Base-by-base conservation (phyloP, 1,284 basidiomycete species). In the Exobasidium cylindrosporum region DNA sequence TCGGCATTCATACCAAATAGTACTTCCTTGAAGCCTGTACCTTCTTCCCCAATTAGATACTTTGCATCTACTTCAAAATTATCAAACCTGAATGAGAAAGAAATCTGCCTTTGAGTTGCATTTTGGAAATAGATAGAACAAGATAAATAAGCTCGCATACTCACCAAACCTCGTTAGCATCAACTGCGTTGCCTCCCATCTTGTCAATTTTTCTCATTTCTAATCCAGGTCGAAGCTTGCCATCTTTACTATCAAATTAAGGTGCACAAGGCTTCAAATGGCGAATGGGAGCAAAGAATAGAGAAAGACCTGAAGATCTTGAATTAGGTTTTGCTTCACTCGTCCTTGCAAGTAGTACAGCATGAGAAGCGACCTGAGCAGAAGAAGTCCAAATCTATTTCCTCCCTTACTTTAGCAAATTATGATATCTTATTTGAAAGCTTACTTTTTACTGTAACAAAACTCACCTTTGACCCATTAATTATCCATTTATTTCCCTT, bases 181-280 rank as follows among this genome's bases (percentile, higher is more conserved):
- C 81, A 13, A 81, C 77, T 5, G 72, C 67, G 24, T 79, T 74
- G 6, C 80, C 80, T n/a, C 81, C 81, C 80, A 82, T 81, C 65
- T 82, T 81, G 23, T 69, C 64, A 29, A 81, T 81, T 32, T 70
- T 73, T 24, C 69, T 57, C 64, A 80, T 71, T 43, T 76, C 69
- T 11, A 81, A 56, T 0, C 79, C 76, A 13, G 56, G 47, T 0
- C 55, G 62, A 13, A 73, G 52, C 35, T 52, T 14, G 21, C 44
- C 55, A 31, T 63, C 62, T 10, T 58, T 60, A 35, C 57, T 14
- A 29, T 7, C 63, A 11, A 31, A 21, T n/a, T 53, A 52, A 3
- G 68, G 65, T 3, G 63, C 67, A 17, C 65, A 61, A 10, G 69
- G 67, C 24, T 17, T 10, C 11, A 54, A 28, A n/a, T 47, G 14